Base-by-base conservation (phyloP, 139 green algal genomes). In the Chlamydomonas schloesseri region DNA sequence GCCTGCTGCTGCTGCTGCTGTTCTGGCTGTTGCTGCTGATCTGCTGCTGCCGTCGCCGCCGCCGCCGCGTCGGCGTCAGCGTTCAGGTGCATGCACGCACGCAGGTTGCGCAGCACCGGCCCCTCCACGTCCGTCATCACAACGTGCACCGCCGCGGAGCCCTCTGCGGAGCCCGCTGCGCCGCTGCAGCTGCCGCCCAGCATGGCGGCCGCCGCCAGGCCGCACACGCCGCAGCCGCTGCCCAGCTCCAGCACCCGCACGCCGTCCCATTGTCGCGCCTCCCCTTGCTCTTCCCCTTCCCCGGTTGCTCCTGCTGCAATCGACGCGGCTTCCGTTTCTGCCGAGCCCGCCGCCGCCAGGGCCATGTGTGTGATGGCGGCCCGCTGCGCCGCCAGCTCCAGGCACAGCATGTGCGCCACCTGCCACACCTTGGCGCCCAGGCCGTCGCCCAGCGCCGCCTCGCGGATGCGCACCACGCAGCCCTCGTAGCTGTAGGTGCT, bases 201-300 rank as follows among this genome's bases (percentile, higher is more conserved):
- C 73, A 93, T 91, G 53, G 95, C 94, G 13, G 96, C 96, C 37
- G 96, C 73, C 37, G 96, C 73, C 71, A 98, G 92, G 37, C 96
- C 96, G 46, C 91, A 94, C 33, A 95, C 74, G 50, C 96, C 96
- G 73, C 93, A 97, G 5, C 96, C 96, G 33, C 75, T 87, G 20
- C 96, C 96, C 65, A 98, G 90, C 88, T 98, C 96, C 73, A 98
- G 87, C 69, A 98, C 95, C 3, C n/a, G 28, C 29, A 78, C 71
- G 34, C 90, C 92, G 6, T 50, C 42, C 42, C 6, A 5, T 50
- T 50, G 42, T 50, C 42, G 42, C 42, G 6, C 42, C 8, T 50
- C 42, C 42, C 42, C 42, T 50, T 50, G 42, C 42, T 8, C 42
- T 50, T 50, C 42, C 42, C 42, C 42, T 5, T 5, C 42, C 8